These are phyloP conservation scores for Hanseniaspora clermontiae DNA, from an alignment of 805 yeast genomes.

Conservation along the genomic window DNA sequence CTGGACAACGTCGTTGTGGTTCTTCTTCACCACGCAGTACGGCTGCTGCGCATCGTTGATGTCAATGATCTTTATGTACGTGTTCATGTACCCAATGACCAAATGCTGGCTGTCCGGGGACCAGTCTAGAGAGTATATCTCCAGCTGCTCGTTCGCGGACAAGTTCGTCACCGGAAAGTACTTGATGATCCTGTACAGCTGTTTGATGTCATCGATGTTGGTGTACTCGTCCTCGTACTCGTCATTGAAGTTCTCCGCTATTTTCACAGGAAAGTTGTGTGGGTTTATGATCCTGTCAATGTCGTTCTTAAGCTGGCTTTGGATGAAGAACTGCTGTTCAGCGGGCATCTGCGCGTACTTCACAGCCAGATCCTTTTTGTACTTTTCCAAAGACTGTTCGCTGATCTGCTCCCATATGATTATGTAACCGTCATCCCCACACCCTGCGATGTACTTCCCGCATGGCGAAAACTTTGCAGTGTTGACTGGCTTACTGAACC, in stretches of 20 bases:
- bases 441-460: slow-evolving; percentile 51
- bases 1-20: slow-evolving; percentile 83
- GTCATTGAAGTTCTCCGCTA: slow-evolving; percentile 26
- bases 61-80: slow-evolving; percentile 8
- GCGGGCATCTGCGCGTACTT: slow-evolving; percentile 13
- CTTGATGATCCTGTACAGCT: slow-evolving; percentile 51
- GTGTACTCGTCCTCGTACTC: slow-evolving; percentile 15
- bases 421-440: slow-evolving; percentile 90
- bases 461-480: slow-evolving; percentile 53
- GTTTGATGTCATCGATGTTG: slow-evolving; percentile 42
- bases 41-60: neutral
- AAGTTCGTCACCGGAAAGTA: slow-evolving; percentile 42
- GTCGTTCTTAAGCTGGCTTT: neutral
- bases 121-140: slow-evolving; percentile 87
- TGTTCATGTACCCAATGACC: slow-evolving; percentile 54
- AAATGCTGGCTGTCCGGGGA: slow-evolving; percentile 69
- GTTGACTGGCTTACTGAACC: slow-evolving; percentile 91
- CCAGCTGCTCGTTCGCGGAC: slow-evolving; percentile 31
- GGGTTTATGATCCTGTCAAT: slow-evolving; percentile 6
- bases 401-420: slow-evolving; percentile 47
- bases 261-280: neutral
- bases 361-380: slow-evolving; percentile 36
- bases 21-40: slow-evolving; percentile 21
- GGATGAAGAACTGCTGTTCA: slow-evolving; percentile 1
- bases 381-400: neutral